Evolutionary conservation across 1,284 basidiomycete genomes (phyloP).

Genomic region (Kwoniella shivajii): DNA sequence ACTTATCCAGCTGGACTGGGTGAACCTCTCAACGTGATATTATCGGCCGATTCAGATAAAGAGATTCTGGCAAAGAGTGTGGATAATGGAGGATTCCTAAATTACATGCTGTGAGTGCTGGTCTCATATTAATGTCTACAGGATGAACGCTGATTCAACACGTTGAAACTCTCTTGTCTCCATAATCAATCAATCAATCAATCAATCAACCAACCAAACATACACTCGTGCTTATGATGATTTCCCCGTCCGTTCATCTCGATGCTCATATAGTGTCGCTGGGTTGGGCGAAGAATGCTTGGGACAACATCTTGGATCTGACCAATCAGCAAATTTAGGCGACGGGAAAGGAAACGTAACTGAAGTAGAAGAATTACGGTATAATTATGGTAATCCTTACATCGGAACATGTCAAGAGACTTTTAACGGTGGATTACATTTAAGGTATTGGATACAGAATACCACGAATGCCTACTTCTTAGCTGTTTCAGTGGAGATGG

Average conservation of each 20-base stretch:
- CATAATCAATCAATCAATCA: background rate
- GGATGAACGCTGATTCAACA: background rate
- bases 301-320: constrained; percentile 71
- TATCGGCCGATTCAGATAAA: constrained; percentile 77
- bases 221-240: background rate
- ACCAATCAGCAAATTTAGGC: constrained; percentile 78
- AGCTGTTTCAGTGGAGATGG: constrained; percentile 74
- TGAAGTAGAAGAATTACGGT: constrained; percentile 75
- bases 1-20: constrained; percentile 75
- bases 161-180: background rate
- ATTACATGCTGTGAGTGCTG: constrained; percentile 67
- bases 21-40: constrained; percentile 86
- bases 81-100: constrained; percentile 71
- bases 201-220: background rate
- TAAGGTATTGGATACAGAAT: constrained; percentile 86
- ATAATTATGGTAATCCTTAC: constrained; percentile 73
- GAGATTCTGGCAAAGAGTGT: constrained; percentile 68
- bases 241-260: background rate
- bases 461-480: constrained; percentile 75
- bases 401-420: constrained; percentile 82
- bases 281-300: constrained; percentile 67
- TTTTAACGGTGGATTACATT: constrained; percentile 83
- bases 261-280: constrained; percentile 44
- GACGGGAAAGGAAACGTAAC: constrained; percentile 77
- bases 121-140: background rate